phyloP scores from a whole-genome alignment of 306 rosid species.

The Pyrus betulifolia region DNA sequence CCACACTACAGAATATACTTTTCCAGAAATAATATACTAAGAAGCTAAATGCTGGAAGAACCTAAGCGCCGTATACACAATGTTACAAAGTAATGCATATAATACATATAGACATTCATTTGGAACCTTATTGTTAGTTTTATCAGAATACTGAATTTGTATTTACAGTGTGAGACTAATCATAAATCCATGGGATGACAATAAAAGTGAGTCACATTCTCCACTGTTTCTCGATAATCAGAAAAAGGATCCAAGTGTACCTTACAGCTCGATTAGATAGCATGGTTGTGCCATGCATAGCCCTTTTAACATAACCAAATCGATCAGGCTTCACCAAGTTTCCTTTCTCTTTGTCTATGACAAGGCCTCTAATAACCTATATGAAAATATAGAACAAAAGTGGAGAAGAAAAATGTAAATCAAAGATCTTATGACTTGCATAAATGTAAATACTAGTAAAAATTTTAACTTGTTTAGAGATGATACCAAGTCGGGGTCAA shows the following conservation, averaged over 20 bases:
- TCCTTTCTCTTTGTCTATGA: constrained; percentile 92
- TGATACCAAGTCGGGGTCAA: constrained; percentile 87
- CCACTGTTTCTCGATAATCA: neutral
- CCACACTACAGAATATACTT: constrained; percentile 30
- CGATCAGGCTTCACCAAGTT: constrained; percentile 96
- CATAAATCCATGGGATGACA: constrained; percentile 4
- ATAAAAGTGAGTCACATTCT: neutral
- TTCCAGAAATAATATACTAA: neutral
- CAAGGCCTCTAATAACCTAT: constrained; percentile 97
- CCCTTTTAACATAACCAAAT: constrained; percentile 89
- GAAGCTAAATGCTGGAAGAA: constrained; percentile 9
- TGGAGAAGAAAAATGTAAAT: neutral
- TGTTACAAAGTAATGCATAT: neutral
- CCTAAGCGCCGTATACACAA: neutral
- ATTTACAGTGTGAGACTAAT: neutral
- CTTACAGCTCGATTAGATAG: constrained; percentile 80
- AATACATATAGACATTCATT: neutral
- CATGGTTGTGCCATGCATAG: constrained; percentile 95
- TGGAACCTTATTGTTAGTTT: neutral
- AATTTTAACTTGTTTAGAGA: constrained; percentile 15
- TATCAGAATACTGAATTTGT: neutral
- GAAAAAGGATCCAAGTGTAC: constrained; percentile 37
- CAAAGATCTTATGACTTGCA: constrained; percentile 4
- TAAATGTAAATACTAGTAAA: neutral
- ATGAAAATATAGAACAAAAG: neutral